These are phyloP conservation scores for Phoenix roebelenii DNA, from an alignment of 176 grass and related monocot species.

Conservation along the genomic window DNA sequence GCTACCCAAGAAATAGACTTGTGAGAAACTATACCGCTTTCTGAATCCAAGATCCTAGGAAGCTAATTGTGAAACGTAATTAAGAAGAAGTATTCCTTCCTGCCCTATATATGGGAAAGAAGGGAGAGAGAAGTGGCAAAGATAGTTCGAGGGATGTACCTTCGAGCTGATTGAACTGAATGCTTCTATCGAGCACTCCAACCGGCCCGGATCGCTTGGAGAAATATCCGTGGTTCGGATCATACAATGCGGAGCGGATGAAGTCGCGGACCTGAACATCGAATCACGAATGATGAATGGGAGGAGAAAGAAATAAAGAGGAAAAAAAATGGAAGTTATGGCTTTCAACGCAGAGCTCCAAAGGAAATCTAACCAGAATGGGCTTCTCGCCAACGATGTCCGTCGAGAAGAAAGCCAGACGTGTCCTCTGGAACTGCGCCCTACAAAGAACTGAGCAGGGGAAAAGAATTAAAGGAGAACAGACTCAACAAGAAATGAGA, in stretches of 20 bases:
- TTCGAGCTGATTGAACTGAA: constrained; percentile 71
- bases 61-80: no score
- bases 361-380: constrained; percentile 44
- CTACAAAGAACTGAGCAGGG: constrained; percentile 6
- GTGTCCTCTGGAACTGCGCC: not conserved
- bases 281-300: not conserved
- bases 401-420: constrained; percentile 31
- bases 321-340: no score
- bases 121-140: not conserved
- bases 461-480: not conserved
- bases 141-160: constrained; percentile 18
- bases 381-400: constrained; percentile 47
- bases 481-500: not conserved
- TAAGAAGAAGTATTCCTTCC: no score
- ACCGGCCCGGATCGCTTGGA: constrained; percentile 67
- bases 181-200: constrained; percentile 63
- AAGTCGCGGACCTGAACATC: constrained; percentile 70
- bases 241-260: constrained; percentile 71
- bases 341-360: not conserved
- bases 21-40: no score
- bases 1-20: no score
- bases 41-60: no score
- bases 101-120: not conserved
- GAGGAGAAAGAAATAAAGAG: not conserved
- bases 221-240: constrained; percentile 83